Conservation (phyloP, 2,329 filamentous ascomycete species). For the Claviceps citrina region DNA sequence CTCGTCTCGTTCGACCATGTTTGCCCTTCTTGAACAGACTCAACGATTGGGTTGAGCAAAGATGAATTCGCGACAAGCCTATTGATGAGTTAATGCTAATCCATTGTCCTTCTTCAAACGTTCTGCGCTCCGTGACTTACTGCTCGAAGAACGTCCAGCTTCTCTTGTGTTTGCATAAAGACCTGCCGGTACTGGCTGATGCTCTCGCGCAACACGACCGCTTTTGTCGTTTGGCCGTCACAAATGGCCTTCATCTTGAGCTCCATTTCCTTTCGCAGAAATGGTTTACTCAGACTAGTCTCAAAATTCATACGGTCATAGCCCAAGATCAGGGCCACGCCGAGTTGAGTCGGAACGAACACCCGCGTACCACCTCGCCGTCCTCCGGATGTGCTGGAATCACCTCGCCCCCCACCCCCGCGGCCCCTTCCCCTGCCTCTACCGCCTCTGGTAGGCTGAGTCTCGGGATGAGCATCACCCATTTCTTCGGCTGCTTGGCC, state of each 20-base stretch:
- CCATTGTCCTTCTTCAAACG: background rate
- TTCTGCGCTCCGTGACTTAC: constrained; percentile 29
- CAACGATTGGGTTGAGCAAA: constrained; percentile 10
- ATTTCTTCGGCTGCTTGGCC: constrained; percentile 23
- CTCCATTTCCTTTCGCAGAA: constrained; percentile 95
- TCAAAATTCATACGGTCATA: constrained; percentile 92
- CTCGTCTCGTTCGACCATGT: too few species aligned
- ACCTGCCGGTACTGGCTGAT: constrained; percentile 76
- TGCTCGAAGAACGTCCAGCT: constrained; percentile 50
- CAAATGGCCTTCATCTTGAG: constrained; percentile 93
- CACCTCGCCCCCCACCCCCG: constrained; percentile 24
- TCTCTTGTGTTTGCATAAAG: constrained; percentile 66
- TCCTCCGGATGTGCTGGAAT: constrained; percentile 27
- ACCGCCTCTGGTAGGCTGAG: constrained; percentile 22
- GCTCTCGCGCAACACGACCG: constrained; percentile 65
- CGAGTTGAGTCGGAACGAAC: constrained; percentile 83
- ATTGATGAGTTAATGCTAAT: background rate
- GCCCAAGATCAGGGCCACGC: constrained; percentile 80
- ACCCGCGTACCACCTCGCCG: constrained; percentile 48
- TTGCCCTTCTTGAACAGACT: background rate
- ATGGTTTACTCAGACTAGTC: constrained; percentile 85
- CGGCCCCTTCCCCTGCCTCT: constrained; percentile 33
- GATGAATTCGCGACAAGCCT: constrained; percentile 27
- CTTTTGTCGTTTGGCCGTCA: constrained; percentile 62
- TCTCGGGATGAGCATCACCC: constrained; percentile 17